A percentile compares a stretch with the other conserved stretches of the same genome.
phyloP scores from a whole-genome alignment of 306 rosid species.

The Medicago arabica region DNA sequence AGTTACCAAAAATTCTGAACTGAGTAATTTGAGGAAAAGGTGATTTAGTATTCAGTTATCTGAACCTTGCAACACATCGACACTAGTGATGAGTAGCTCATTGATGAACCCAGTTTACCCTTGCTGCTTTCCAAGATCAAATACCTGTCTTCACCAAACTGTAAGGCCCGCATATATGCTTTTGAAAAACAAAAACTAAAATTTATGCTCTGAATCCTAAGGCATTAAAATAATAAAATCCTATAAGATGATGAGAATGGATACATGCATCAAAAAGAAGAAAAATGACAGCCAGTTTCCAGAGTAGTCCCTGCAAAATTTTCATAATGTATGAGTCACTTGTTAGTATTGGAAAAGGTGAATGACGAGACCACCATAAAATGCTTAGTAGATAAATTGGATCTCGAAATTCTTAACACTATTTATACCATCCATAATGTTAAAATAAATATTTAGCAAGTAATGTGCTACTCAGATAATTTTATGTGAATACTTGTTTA shows the following conservation, averaged over 20 bases:
- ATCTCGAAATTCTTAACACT: slow-evolving; percentile 16
- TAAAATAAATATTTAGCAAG: slow-evolving; percentile 5
- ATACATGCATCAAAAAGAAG: slow-evolving; percentile 91
- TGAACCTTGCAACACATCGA: slow-evolving; percentile 72
- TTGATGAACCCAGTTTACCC: slow-evolving; percentile 52
- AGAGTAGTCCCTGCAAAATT: slow-evolving; percentile 70
- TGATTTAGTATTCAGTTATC: slow-evolving; percentile 19
- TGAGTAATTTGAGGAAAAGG: slow-evolving; percentile 27
- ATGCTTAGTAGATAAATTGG: slow-evolving; percentile 9
- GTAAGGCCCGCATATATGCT: slow-evolving; percentile 51
- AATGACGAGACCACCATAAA: slow-evolving; percentile 8
- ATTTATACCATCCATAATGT: background rate
- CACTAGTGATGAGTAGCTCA: slow-evolving; percentile 55
- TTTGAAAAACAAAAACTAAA: slow-evolving; percentile 34
- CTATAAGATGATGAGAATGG: slow-evolving; percentile 48
- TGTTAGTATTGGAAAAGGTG: slow-evolving; percentile 36
- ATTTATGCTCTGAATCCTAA: slow-evolving; percentile 10
- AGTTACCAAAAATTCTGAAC: slow-evolving; percentile 39
- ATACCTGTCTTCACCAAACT: slow-evolving; percentile 60
- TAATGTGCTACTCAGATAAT: background rate
- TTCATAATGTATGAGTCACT: slow-evolving; percentile 15
- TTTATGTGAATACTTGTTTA: background rate
- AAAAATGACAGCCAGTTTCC: slow-evolving; percentile 68
- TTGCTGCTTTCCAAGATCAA: slow-evolving; percentile 60
- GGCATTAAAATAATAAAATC: slow-evolving; percentile 13